Conservation (phyloP, 78 protist genomes). For the Pigoraptor vietnamica region DNA sequence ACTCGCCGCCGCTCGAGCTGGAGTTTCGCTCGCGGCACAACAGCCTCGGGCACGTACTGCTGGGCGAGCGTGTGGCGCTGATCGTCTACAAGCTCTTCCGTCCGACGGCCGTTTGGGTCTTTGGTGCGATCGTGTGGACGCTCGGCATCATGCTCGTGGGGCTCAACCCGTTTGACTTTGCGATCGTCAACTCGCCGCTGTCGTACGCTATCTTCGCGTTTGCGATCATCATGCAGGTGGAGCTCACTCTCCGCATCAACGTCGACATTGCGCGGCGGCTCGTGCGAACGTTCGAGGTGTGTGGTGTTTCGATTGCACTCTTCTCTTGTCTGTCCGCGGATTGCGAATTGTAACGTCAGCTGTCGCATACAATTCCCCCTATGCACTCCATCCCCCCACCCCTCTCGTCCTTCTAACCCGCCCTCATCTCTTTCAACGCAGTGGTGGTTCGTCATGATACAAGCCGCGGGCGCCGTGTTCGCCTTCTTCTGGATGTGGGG, state of each 20-base stretch:
- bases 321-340: no score
- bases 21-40: background rate
- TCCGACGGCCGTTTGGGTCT: background rate
- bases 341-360: no score
- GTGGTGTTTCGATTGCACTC: no score
- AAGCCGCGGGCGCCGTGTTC: background rate
- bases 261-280: background rate
- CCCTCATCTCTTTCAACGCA: no score
- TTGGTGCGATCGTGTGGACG: background rate
- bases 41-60: background rate
- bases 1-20: background rate
- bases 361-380: no score
- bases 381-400: no score
- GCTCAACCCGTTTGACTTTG: background rate
- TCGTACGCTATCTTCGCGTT: background rate
- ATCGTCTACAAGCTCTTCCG: background rate
- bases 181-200: background rate
- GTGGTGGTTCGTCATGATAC: background rate
- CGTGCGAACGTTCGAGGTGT: background rate
- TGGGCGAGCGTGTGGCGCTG: background rate
- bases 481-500: background rate
- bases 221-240: background rate
- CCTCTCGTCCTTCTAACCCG: no score
- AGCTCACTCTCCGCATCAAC: background rate
- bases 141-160: background rate